Conservation (phyloP, 257 asterid genomes). For the Eucommia ulmoides region DNA sequence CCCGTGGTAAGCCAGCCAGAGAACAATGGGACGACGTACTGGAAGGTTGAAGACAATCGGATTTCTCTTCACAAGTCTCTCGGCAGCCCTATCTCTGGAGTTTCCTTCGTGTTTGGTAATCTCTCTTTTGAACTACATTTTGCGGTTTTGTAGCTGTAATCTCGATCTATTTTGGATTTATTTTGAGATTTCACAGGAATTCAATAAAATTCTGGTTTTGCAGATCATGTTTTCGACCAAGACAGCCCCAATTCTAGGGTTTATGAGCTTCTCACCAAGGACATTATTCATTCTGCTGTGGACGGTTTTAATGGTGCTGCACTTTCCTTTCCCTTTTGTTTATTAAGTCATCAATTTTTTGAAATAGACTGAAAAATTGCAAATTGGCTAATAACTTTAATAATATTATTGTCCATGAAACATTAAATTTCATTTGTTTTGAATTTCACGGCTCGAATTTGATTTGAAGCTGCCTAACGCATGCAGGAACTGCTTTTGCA, state of each 20-base stretch:
- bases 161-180: neutral
- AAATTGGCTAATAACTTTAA: too few relatives aligned
- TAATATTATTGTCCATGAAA: too few relatives aligned
- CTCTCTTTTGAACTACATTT: neutral
- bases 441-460: too few relatives aligned
- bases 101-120: conserved; percentile 76
- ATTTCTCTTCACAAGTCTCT: conserved; percentile 69
- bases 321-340: too few relatives aligned
- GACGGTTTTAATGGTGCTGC: conserved; percentile 83
- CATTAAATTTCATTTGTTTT: too few relatives aligned
- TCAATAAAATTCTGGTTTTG: conserved; percentile 7
- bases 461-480: neutral
- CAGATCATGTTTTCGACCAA: conserved; percentile 89
- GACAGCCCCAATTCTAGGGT: conserved; percentile 57
- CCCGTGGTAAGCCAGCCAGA: conserved; percentile 50
- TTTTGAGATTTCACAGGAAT: neutral
- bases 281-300: conserved; percentile 61
- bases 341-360: too few relatives aligned
- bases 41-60: conserved; percentile 77
- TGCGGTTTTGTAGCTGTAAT: neutral
- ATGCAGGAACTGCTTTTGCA: conserved; percentile 94
- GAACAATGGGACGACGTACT: conserved; percentile 31
- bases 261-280: conserved; percentile 69
- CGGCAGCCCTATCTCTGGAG: conserved; percentile 67
- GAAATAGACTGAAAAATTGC: too few relatives aligned